Conservation (phyloP, 2,329 filamentous ascomycete genomes). For the Trichoderma pleuroti region DNA sequence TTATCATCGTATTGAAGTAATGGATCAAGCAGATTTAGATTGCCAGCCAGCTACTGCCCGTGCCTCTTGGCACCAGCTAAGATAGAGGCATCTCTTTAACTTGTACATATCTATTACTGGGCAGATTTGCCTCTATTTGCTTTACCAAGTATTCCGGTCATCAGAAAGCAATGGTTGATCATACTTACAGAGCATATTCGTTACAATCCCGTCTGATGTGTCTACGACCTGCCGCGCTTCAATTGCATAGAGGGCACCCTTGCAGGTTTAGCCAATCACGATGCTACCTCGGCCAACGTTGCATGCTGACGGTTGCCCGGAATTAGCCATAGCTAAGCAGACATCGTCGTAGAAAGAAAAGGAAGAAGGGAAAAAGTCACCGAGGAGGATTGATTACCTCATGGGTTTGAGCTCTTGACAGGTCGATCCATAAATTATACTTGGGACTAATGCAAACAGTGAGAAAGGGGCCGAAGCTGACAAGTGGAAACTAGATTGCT, state of each 20-base stretch:
- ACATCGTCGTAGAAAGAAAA: background rate
- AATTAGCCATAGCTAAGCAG: background rate
- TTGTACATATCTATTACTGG: no score
- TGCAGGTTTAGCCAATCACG: background rate
- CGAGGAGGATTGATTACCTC: background rate
- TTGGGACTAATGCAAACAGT: background rate
- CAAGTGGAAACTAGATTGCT: background rate
- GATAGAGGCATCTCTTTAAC: background rate
- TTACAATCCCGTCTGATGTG: background rate
- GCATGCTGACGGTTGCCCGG: accelerated
- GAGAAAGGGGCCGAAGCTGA: background rate
- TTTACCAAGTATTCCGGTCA: background rate
- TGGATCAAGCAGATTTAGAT: background rate
- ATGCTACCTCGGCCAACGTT: background rate
- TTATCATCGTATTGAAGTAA: background rate
- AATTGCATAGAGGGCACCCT: accelerated
- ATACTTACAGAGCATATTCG: background rate
- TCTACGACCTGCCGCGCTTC: background rate
- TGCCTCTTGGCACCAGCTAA: background rate
- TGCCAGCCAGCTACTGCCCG: no score
- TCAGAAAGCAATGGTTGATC: background rate
- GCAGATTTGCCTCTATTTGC: background rate
- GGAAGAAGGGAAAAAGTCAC: background rate
- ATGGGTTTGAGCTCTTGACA: background rate
- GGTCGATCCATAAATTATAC: background rate